Evolutionary conservation across 805 yeast species (phyloP).

Genomic region (Suhomyces vadensis): DNA sequence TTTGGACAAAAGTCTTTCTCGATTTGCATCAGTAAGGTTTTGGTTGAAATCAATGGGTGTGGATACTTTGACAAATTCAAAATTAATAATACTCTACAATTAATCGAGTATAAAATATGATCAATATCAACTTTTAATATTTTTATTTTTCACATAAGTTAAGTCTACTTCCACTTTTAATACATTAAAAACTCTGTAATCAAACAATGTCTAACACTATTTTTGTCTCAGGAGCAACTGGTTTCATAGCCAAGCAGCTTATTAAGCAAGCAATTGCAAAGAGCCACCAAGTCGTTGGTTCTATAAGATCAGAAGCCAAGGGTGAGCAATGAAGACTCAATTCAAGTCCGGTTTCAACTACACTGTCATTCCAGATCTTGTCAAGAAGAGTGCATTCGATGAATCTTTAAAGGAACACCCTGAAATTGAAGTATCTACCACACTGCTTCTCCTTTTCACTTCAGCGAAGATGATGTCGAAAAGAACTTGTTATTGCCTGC

Average conservation of each 20-base stretch:
- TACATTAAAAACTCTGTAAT: too few relatives aligned
- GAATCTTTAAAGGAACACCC: slow-evolving; percentile 41
- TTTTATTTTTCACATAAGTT: too few relatives aligned
- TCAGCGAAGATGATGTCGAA: slow-evolving; percentile 44
- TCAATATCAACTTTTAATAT: too few relatives aligned
- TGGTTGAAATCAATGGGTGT: too few relatives aligned
- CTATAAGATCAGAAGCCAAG: slow-evolving; percentile 41
- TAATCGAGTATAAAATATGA: too few relatives aligned
- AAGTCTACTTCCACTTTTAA: too few relatives aligned
- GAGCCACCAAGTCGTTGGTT: slow-evolving; percentile 51
- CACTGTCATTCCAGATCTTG: slow-evolving; percentile 34
- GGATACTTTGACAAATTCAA: too few relatives aligned
- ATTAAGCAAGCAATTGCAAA: slow-evolving; percentile 40
- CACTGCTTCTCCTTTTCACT: slow-evolving; percentile 53
- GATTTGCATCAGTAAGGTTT: too few relatives aligned
- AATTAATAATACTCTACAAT: too few relatives aligned
- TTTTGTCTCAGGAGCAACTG: slow-evolving; percentile 55
- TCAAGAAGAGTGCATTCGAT: slow-evolving; percentile 46
- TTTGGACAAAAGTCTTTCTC: too few relatives aligned
- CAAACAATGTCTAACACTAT: slow-evolving; percentile 6
- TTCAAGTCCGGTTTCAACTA: slow-evolving; percentile 22
- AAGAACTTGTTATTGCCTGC: slow-evolving; percentile 56
- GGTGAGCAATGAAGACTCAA: slow-evolving; percentile 19
- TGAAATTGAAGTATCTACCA: slow-evolving; percentile 47
- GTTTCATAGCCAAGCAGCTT: slow-evolving; percentile 54